phyloP scores from a whole-genome alignment of 2,329 filamentous ascomycete species.

The Colletotrichum tofieldiae region DNA sequence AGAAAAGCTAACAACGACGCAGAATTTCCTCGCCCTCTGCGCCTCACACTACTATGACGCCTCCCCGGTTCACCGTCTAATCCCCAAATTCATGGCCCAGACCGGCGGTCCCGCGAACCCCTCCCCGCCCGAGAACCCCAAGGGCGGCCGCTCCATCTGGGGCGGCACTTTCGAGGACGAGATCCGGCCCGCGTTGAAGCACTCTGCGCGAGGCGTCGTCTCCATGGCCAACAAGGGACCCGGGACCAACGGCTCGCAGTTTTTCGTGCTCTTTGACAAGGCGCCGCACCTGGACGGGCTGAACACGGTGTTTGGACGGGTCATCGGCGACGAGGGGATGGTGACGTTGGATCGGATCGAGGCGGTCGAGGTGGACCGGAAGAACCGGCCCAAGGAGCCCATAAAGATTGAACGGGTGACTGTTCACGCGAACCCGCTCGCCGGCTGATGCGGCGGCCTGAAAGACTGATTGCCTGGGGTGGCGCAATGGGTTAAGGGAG shows the following conservation, averaged over 20 bases:
- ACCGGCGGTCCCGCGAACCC: slow-evolving; percentile 75
- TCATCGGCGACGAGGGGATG: slow-evolving; percentile 76
- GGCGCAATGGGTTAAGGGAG: not conserved
- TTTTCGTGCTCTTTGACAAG: slow-evolving; percentile 85
- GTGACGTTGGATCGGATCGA: slow-evolving; percentile 81
- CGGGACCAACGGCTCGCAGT: slow-evolving; percentile 83
- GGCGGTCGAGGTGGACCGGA: slow-evolving; percentile 81
- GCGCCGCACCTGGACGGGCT: slow-evolving; percentile 86
- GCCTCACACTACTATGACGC: slow-evolving; percentile 83
- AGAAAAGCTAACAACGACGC: slow-evolving; percentile 34
- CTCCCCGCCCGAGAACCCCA: slow-evolving; percentile 70
- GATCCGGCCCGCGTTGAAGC: slow-evolving; percentile 78
- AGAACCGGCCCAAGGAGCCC: slow-evolving; percentile 79
- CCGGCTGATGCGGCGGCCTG: slow-evolving; percentile 62
- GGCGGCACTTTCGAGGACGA: slow-evolving; percentile 84
- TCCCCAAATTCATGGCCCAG: slow-evolving; percentile 86
- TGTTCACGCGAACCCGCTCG: slow-evolving; percentile 85
- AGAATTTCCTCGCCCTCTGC: slow-evolving; percentile 92
- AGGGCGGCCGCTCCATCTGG: slow-evolving; percentile 82
- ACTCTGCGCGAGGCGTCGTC: slow-evolving; percentile 78
- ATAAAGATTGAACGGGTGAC: slow-evolving; percentile 79
- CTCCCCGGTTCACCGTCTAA: slow-evolving; percentile 85
- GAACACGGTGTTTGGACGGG: slow-evolving; percentile 87
- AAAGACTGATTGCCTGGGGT: not conserved
- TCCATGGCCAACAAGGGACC: slow-evolving; percentile 87